A percentile compares a stretch with the other conserved stretches of the same genome.
Conservation (phyloP, 495 filamentous ascomycete species). For the Mytilinidion resinicola region DNA sequence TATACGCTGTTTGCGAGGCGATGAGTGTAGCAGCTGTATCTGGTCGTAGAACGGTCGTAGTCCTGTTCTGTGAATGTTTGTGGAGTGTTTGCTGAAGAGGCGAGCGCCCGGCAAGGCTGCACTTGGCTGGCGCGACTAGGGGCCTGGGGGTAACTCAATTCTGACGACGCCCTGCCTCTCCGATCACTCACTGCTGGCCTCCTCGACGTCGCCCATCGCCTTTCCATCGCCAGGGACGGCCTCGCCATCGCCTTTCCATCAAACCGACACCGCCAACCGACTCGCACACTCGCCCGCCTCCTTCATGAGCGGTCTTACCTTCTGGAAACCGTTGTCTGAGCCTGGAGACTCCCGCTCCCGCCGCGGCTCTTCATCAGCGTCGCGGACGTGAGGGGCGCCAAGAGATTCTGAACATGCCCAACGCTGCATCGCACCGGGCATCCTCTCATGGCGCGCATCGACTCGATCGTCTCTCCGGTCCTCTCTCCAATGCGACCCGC, state of each 20-base stretch:
- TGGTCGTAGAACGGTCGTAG: no score
- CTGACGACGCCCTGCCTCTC: no score
- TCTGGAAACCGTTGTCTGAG: constrained; percentile 27
- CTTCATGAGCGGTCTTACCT: constrained; percentile 23
- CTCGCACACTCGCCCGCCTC: constrained; percentile 18
- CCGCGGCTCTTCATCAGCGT: constrained; percentile 7
- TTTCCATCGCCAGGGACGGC: background rate
- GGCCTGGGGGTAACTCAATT: no score
- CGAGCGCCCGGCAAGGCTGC: background rate
- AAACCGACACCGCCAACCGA: constrained; percentile 17
- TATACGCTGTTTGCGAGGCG: no score
- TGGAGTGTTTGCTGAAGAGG: background rate
- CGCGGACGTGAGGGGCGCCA: constrained; percentile 7
- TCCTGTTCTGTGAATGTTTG: background rate
- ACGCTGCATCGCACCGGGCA: constrained; percentile 21
- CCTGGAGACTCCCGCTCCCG: constrained; percentile 30
- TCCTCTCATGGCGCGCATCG: constrained; percentile 28
- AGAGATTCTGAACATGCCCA: constrained; percentile 22
- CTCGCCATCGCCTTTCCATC: constrained; percentile 29
- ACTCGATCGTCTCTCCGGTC: constrained; percentile 20
- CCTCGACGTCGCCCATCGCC: background rate
- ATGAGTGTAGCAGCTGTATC: no score
- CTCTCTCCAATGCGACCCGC: constrained; percentile 22
- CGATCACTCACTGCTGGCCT: background rate
- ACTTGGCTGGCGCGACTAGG: background rate